Evolutionary conservation across 306 rosid genomes (phyloP).

Genomic region (Medicago arabica): DNA sequence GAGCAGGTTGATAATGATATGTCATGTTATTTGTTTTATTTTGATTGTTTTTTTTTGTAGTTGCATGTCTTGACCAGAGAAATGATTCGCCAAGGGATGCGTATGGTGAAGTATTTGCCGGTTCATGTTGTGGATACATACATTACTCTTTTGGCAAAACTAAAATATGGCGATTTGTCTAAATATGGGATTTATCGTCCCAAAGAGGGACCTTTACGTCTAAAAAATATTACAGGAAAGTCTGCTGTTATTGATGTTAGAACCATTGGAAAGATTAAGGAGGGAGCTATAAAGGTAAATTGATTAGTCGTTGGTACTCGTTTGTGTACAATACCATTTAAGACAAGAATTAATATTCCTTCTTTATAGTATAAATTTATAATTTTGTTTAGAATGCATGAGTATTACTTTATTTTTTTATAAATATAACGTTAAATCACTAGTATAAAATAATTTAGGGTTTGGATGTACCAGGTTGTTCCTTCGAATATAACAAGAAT

Average conservation of each 20-base stretch:
- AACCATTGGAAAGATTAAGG: constrained; percentile 48
- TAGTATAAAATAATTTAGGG: background rate
- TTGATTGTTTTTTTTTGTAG: constrained; percentile 38
- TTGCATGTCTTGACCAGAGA: constrained; percentile 54
- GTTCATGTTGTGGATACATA: constrained; percentile 40
- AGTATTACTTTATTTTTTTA: too few relatives aligned
- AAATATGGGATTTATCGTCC: constrained; percentile 49
- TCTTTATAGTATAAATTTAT: background rate
- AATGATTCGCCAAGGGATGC: constrained; percentile 47
- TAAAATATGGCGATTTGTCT: constrained; percentile 51
- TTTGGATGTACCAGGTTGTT: constrained; percentile 45
- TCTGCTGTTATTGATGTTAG: constrained; percentile 64
- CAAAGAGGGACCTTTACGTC: constrained; percentile 51
- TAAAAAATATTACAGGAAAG: constrained; percentile 46
- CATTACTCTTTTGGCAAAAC: background rate
- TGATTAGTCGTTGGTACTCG: background rate
- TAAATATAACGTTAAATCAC: too few relatives aligned
- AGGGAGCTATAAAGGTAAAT: constrained; percentile 52
- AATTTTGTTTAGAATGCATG: too few relatives aligned
- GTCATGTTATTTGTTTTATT: too few relatives aligned
- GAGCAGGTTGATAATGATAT: too few relatives aligned
- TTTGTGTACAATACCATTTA: background rate
- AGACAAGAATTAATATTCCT: background rate
- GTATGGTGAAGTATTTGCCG: constrained; percentile 35
- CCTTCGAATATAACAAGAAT: constrained; percentile 47